Base-by-base conservation (phyloP, 495 filamentous ascomycete species). In the Entonaema liquescens region DNA sequence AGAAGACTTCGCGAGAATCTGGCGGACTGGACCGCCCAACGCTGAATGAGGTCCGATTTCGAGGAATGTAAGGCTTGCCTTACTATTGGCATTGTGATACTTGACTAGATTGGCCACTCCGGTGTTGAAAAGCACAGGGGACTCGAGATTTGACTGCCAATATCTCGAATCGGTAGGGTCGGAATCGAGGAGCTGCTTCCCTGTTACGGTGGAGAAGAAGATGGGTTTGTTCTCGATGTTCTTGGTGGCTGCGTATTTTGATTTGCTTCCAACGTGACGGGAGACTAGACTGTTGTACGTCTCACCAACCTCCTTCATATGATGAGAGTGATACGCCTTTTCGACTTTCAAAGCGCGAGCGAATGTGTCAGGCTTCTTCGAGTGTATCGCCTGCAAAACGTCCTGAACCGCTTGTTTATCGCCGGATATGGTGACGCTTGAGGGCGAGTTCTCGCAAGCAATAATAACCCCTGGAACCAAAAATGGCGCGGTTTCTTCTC, bases 21-120 rank as follows among this genome's bases (percentile, higher is more conserved):
- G 66, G 0, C 42, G 8, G 0, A 67, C 70, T 1, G 81, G 78
- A 0, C 83, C 80, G 59, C 82, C 80, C 7, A 88, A 75, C 1
- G 85, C 80, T 1, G 85, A 80, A 53, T 88, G 87, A 0, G 86
- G 85, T 0, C 86, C 87, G 38, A 88, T 65, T 57, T 88, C 87
- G 4, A 88, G 8, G 0, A 81, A 19, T 56, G 76, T 72, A 15
- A 81, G 74, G 77, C 78, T 1, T 11, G 9, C 19, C 60, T 40
- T 3, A 88, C 33, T 3, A 86, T 86, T 21, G 86, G 71, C 0
- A n/a, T 29, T 29, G 9, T 29, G 49, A 17, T 15, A 53, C 6
- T 13, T 15, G 15, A 53, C 23, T n/a, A 53, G 5, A 8, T 53
- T 53, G 13, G 23, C 12, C 2, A 53, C 26, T 5, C 49, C 49